These are phyloP conservation scores for Myxozyma mucilagina DNA, from an alignment of 805 yeast genomes.

Conservation along the genomic window DNA sequence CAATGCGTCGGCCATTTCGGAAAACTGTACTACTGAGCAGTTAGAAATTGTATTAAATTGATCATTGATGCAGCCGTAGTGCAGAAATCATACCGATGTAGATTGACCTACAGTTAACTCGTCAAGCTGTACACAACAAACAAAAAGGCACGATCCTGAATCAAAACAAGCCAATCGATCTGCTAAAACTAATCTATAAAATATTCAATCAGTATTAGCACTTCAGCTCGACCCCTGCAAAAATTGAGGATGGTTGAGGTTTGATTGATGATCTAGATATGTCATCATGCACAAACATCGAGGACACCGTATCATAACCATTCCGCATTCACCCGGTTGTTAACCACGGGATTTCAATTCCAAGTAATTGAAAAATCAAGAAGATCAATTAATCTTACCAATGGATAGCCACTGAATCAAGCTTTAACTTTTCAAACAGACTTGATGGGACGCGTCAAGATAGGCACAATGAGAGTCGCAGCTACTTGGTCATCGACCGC, in stretches of 20 bases:
- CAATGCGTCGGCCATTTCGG: slow-evolving; percentile 43
- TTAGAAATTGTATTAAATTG: background rate
- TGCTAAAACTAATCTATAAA: background rate
- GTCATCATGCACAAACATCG: background rate
- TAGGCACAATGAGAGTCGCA: too few species aligned
- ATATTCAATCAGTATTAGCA: background rate
- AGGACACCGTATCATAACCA: background rate
- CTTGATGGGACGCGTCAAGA: too few species aligned
- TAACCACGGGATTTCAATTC: too few species aligned
- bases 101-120: background rate
- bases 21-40: background rate
- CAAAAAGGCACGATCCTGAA: background rate
- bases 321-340: too few species aligned
- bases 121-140: background rate
- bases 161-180: slow-evolving; percentile 2
- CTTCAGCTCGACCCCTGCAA: background rate
- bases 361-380: too few species aligned
- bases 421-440: too few species aligned
- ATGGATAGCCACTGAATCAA: too few species aligned
- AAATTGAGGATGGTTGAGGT: background rate
- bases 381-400: background rate
- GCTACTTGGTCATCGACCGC: too few species aligned
- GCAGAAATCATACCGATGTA: background rate
- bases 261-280: background rate
- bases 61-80: background rate